Evolutionary conservation across 495 filamentous ascomycete species (phyloP), one percentile per base, ranked within the genome.

Genomic region (Sordaria brevicollis): DNA sequence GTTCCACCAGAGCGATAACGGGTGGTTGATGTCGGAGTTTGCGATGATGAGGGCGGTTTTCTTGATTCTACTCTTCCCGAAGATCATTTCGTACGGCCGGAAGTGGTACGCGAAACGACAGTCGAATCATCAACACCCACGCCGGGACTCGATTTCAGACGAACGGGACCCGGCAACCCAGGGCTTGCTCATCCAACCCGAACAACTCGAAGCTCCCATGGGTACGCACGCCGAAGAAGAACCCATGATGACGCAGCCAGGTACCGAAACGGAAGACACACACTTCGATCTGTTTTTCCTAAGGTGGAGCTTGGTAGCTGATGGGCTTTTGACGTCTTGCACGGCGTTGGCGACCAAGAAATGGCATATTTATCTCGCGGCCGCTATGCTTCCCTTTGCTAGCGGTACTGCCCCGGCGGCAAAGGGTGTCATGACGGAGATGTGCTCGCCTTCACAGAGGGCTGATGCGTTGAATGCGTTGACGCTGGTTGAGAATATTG

Each of bases 371-470:
- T 89, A 86, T 70, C 71, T 87, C 6, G 82, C 81, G 17, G 80
- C 82, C 0, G 80, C 81, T 68, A 66, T 84, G n/a, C 74, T 88
- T 1, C 86, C 86, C 0, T 82, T 88, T 35, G 86, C 82, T 1
- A 85, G 86, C 0, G 86, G 86, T 0, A 83, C 86, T 0, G 86
- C 85, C 1, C 80, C 86, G 2, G 85, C 86, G 0, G 84, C 86
- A 15, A 88, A 88, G 67, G 86, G 86, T 19, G 85, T 86, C 35
- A 86, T 88, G 77, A 81, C 86, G 17, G 83, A 86, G 49, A 81
- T 88, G 81, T 85, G 84, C 41, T 69, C 83, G 3, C 71, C 81
- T 2, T 75, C 75, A 6, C 76, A 83, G 67, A 79, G 85, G 31
- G 78, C 80, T 2, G 86, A 88, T 69, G 86, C 86, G 0, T 77